Evolutionary conservation across 768 basidiomycete genomes (phyloP).

Genomic region (Naganishia friedmannii): DNA sequence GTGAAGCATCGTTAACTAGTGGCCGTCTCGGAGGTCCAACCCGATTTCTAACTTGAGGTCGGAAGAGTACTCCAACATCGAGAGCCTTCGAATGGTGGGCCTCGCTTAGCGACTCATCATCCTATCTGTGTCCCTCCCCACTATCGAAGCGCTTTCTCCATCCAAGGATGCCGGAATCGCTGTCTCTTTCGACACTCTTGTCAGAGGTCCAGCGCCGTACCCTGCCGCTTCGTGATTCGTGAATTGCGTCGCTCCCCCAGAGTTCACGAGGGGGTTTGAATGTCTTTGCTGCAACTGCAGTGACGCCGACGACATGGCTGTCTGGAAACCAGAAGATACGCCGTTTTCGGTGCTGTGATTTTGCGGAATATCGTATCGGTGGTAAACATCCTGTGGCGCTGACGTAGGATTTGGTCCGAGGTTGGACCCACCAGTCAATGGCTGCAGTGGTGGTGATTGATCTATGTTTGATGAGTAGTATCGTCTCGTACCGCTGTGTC

Average conservation of each 20-base stretch:
- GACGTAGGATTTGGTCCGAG: neutral
- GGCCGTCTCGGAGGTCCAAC: no score
- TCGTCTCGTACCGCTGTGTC: neutral
- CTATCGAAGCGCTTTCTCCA: neutral
- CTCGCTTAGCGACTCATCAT: neutral
- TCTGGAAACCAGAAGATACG: neutral
- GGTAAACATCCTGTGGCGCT: neutral
- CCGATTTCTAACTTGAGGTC: no score
- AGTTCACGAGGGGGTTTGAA: neutral
- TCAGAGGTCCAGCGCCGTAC: neutral
- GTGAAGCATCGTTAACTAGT: no score
- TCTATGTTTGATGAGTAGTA: slow-evolving; percentile 12
- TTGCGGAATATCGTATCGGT: slow-evolving; percentile 11
- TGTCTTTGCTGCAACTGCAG: neutral
- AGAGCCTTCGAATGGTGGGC: neutral
- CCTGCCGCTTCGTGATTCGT: neutral
- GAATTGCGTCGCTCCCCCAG: neutral
- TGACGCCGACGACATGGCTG: neutral
- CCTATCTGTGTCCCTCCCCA: neutral
- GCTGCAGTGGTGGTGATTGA: slow-evolving; percentile 10
- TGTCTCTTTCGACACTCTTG: neutral
- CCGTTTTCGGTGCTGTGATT: neutral
- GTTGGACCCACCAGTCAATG: neutral
- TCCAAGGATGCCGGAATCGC: neutral
- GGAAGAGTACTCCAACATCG: neutral